A percentile compares a stretch with the other conserved stretches of the same genome.
Evolutionary conservation across 495 filamentous ascomycete species (phyloP).

Genomic region (Aspergillus funiculosus): DNA sequence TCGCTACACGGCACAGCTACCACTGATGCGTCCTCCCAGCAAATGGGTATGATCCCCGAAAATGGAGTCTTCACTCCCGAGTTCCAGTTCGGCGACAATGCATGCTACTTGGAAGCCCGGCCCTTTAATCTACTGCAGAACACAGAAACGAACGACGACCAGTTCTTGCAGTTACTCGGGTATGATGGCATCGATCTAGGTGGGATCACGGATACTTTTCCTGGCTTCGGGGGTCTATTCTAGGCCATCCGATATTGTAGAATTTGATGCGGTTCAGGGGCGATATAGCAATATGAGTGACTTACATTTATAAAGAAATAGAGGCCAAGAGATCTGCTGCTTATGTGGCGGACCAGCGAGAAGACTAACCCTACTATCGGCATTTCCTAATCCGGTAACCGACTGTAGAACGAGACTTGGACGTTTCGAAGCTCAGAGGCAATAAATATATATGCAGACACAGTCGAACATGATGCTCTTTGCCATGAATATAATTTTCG

Average conservation of each 20-base stretch:
- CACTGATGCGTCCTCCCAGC: not conserved
- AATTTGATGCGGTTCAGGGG: too few relatives aligned
- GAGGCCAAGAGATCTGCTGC: too few relatives aligned
- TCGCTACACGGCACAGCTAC: too few relatives aligned
- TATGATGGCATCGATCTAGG: too few relatives aligned
- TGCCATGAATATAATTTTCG: too few relatives aligned
- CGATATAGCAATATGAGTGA: too few relatives aligned
- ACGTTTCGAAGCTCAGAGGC: not conserved
- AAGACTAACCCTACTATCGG: not conserved
- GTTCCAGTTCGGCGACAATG: not conserved
- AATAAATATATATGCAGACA: not conserved
- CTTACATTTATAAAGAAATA: too few relatives aligned
- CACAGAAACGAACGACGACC: not conserved
- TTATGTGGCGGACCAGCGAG: too few relatives aligned
- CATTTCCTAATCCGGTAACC: not conserved
- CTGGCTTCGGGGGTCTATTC: too few relatives aligned
- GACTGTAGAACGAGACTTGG: not conserved
- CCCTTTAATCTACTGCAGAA: slow-evolving; percentile 1
- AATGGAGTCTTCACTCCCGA: not conserved
- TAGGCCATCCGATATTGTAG: too few relatives aligned
- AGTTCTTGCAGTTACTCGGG: too few relatives aligned
- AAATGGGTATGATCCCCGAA: not conserved
- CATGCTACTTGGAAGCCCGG: slow-evolving; percentile 4
- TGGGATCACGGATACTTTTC: too few relatives aligned
- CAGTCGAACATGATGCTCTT: not conserved